A percentile compares a stretch with the other conserved stretches of the same genome.
Evolutionary conservation across 2,329 filamentous ascomycete genomes (phyloP).

Genomic region (Trichoderma koningii): DNA sequence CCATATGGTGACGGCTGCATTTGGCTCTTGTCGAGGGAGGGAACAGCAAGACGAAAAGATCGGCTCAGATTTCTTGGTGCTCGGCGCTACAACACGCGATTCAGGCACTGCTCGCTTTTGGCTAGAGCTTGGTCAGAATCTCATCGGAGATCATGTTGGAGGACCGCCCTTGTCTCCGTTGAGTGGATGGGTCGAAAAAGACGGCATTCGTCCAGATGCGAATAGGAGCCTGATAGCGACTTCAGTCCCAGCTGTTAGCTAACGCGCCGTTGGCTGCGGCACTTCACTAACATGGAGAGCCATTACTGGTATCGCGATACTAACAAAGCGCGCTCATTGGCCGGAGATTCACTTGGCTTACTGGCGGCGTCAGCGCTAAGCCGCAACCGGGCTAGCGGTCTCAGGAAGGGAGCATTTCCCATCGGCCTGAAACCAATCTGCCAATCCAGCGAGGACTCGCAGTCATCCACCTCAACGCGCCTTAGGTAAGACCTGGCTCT

Average conservation of each 20-base stretch:
- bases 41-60: not conserved
- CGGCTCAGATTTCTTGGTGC: not conserved
- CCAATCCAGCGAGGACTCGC: conserved; percentile 38
- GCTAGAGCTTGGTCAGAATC: conserved; percentile 4
- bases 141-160: not conserved
- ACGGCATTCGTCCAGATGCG: not conserved
- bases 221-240: conserved; percentile 16
- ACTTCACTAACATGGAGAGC: not conserved
- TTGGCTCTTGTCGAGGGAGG: not conserved
- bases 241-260: not conserved
- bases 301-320: not conserved
- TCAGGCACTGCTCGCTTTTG: not conserved
- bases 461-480: conserved; percentile 36
- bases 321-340: conserved; percentile 35
- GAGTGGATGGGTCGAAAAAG: not conserved
- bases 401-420: conserved; percentile 34
- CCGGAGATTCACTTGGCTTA: conserved; percentile 27
- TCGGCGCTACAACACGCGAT: not conserved
- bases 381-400: conserved; percentile 34
- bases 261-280: not conserved
- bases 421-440: conserved; percentile 37
- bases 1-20: not conserved
- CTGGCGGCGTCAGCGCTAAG: conserved; percentile 34
- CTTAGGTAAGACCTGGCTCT: conserved; percentile 41
- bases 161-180: not conserved